Base-by-base conservation (phyloP, 129 eudicot genomes). In the Flaveria trinervia region DNA sequence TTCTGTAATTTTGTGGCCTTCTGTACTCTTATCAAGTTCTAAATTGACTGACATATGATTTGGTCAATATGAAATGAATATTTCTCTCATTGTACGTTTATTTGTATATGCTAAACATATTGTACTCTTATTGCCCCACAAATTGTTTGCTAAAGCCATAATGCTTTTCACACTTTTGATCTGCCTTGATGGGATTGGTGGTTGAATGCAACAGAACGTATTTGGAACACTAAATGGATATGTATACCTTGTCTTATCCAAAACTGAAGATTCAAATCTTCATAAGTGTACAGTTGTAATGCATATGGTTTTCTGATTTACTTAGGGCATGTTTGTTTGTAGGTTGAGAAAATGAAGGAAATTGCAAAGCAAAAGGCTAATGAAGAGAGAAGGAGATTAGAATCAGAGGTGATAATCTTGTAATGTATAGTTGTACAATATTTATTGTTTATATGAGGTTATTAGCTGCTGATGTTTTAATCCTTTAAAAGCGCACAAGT, bases 261-360 rank as follows among this genome's bases (percentile, higher is more conserved):
- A 5, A 59, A 48, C 44, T 46, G 49, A 59, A 4, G 50, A 48
- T 57, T 43, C 62, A 6, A 50, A 48, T 60, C 36, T 77, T 4
- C 46, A n/a, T 18, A 15, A 2, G 52, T 56, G 39, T 66, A 23
- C 7, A 15, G 26, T 74, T 46, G 25, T n/a, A 62, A 33, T 33
- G 71, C 59, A 3, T 51, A 71, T 51, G 49, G 3, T 23, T 80
- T 72, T 65, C 23, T 10, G 48, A 20, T 50, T 33, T 57, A 30
- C 56, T 23, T 22, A 46, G 1, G 36, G 15, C 59, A 15, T 74
- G 18, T 77, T 10, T 23, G 18, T 82, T 36, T 83, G 81, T 87
- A 93, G 98, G 96, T 94, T 36, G 96, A 94, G 79, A 91, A 94
- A 85, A 91, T 94, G 98, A 91, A 91, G 92, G 93, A 89, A 80